phyloP scores from a whole-genome alignment of 1,284 basidiomycete species.

The Leccinum pachyderme region DNA sequence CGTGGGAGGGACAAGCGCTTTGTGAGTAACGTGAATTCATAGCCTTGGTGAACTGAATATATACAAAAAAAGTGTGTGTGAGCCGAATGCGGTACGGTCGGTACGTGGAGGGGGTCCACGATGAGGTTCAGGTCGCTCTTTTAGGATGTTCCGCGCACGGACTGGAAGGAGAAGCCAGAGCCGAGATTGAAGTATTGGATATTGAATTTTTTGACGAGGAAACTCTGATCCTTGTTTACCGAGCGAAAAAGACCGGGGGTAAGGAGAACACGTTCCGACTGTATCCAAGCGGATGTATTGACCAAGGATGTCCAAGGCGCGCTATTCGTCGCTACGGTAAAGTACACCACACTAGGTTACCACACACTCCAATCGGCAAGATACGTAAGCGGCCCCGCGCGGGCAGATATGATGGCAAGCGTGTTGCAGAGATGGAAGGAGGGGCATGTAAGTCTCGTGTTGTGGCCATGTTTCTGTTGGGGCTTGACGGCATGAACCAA shows the following conservation, averaged over 20 bases:
- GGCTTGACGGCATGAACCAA: slow-evolving; percentile 38
- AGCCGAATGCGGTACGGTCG: slow-evolving; percentile 46
- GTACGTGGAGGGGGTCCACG: slow-evolving; percentile 37
- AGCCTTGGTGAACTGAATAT: slow-evolving; percentile 37
- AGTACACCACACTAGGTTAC: slow-evolving; percentile 59
- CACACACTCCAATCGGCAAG: slow-evolving; percentile 44
- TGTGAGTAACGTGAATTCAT: slow-evolving; percentile 30
- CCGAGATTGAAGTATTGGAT: slow-evolving; percentile 54
- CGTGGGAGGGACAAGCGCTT: slow-evolving; percentile 23
- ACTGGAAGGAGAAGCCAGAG: slow-evolving; percentile 33
- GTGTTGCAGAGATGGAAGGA: slow-evolving; percentile 53
- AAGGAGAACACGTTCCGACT: slow-evolving; percentile 41
- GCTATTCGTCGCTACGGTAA: slow-evolving; percentile 56
- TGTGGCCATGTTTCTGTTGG: slow-evolving; percentile 30
- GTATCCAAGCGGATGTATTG: slow-evolving; percentile 18
- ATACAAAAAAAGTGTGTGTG: slow-evolving; percentile 49
- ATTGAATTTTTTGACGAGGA: slow-evolving; percentile 77
- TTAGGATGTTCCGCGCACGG: slow-evolving; percentile 48
- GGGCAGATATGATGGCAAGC: slow-evolving; percentile 61
- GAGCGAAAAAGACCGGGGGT: slow-evolving; percentile 34
- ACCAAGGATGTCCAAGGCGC: slow-evolving; percentile 39
- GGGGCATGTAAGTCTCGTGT: slow-evolving; percentile 48
- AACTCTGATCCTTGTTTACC: slow-evolving; percentile 60
- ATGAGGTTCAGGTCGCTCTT: slow-evolving; percentile 45
- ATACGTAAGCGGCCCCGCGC: slow-evolving; percentile 52